Conservation (phyloP, 2,329 filamentous ascomycete species). For the Fusarium keratoplasticum region DNA sequence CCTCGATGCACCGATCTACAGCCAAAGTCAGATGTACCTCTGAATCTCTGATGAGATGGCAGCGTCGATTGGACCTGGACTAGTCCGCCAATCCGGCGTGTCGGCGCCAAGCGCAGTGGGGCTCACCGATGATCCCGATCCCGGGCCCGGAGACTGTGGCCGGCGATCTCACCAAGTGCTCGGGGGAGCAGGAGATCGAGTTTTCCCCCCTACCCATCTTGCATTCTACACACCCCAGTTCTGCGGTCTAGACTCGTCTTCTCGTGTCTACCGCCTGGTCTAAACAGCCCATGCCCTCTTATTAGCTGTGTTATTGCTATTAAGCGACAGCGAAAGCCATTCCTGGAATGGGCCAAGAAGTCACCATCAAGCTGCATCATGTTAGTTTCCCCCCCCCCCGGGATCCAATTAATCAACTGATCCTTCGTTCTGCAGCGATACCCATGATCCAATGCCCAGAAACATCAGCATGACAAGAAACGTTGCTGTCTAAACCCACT, state of each 20-base stretch:
- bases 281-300: not conserved
- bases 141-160: constrained; percentile 25
- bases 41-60: constrained; percentile 19
- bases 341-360: not conserved
- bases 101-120: constrained; percentile 8
- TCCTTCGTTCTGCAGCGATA: not conserved
- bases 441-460: not conserved
- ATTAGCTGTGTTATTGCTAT: constrained; percentile 6
- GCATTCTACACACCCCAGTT: constrained; percentile 11
- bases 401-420: not conserved
- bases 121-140: constrained; percentile 36
- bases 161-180: constrained; percentile 38
- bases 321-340: not conserved
- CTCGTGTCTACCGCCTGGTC: not conserved
- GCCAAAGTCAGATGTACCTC: not conserved
- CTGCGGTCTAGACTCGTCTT: constrained; percentile 3
- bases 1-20: constrained; percentile 28
- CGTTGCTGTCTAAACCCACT: constrained; percentile 19
- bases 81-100: constrained; percentile 19
- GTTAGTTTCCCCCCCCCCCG: not conserved
- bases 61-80: not conserved
- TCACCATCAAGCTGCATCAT: not conserved
- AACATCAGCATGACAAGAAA: constrained; percentile 4
- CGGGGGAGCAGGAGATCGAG: constrained; percentile 26
- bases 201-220: not conserved